Conservation (phyloP, 352 stramenopile species). For the Aphanomyces euteiches region DNA sequence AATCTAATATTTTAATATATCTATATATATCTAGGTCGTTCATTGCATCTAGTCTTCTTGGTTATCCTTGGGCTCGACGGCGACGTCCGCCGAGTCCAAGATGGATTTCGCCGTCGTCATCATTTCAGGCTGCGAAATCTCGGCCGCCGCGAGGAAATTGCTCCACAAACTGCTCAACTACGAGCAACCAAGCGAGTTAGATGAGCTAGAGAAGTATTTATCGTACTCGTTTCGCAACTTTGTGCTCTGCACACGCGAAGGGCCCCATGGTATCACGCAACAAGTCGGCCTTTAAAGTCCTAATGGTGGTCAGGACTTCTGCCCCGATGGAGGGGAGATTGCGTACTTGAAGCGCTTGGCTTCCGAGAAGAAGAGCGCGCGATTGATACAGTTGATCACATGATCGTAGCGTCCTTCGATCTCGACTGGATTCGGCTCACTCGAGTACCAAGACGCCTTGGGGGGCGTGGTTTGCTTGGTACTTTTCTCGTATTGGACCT, state of each 20-base stretch:
- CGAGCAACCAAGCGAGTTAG: background rate
- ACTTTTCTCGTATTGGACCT: constrained; percentile 31
- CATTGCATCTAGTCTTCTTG: background rate
- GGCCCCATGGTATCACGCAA: constrained; percentile 53
- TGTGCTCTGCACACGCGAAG: constrained; percentile 54
- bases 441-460: constrained; percentile 42
- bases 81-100: constrained; percentile 18
- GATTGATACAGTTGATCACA: constrained; percentile 45
- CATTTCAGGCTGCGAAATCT: constrained; percentile 27
- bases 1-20: constrained; percentile 10
- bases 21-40: background rate
- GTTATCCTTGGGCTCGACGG: background rate
- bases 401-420: constrained; percentile 44
- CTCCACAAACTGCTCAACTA: constrained; percentile 23
- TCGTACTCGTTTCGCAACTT: constrained; percentile 51
- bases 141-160: constrained; percentile 11
- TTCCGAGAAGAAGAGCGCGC: constrained; percentile 59
- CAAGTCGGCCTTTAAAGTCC: constrained; percentile 39
- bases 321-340: background rate
- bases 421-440: constrained; percentile 38
- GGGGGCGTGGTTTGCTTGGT: constrained; percentile 29
- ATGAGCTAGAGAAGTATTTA: background rate
- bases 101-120: constrained; percentile 14
- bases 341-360: constrained; percentile 53
- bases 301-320: constrained; percentile 23